Percentiles rank a stretch among this genome's conserved stretches.
phyloP scores from a whole-genome alignment of 2,329 filamentous ascomycete genomes.

The Paecilomyces sp. region DNA sequence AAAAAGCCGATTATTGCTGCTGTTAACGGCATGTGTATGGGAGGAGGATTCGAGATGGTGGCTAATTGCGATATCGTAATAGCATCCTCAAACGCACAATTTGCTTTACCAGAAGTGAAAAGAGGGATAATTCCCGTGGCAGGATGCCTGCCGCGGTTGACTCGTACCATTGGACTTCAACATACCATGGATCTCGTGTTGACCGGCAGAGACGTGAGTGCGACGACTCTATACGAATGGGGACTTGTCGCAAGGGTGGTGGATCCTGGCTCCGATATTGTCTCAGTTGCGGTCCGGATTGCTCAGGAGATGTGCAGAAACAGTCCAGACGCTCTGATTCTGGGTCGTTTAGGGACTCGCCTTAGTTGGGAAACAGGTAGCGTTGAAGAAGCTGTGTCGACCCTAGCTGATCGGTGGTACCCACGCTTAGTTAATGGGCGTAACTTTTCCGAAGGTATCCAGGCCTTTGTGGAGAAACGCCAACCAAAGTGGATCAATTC shows the following conservation, averaged over 20 bases:
- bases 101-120: conserved; percentile 64
- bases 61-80: conserved; percentile 63
- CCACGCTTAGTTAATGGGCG: conserved; percentile 53
- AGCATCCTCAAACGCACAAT: conserved; percentile 45
- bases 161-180: conserved; percentile 57
- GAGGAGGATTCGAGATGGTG: conserved; percentile 71
- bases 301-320: conserved; percentile 56
- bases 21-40: conserved; percentile 66
- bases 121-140: conserved; percentile 65
- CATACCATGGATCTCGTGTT: conserved; percentile 66
- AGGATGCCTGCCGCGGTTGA: conserved; percentile 64
- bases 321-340: conserved; percentile 67
- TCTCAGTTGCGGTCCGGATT: conserved; percentile 44
- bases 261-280: conserved; percentile 20
- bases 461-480: conserved; percentile 68
- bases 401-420: conserved; percentile 53
- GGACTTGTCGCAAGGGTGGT: conserved; percentile 63
- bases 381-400: conserved; percentile 55
- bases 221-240: conserved; percentile 56
- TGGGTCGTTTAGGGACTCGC: conserved; percentile 60
- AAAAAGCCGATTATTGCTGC: conserved; percentile 71
- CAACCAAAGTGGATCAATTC: conserved; percentile 51
- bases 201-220: conserved; percentile 53
- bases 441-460: conserved; percentile 66
- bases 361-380: conserved; percentile 63